Evolutionary conservation across 805 yeast species (phyloP).

Genomic region (Dipodascus albidus): DNA sequence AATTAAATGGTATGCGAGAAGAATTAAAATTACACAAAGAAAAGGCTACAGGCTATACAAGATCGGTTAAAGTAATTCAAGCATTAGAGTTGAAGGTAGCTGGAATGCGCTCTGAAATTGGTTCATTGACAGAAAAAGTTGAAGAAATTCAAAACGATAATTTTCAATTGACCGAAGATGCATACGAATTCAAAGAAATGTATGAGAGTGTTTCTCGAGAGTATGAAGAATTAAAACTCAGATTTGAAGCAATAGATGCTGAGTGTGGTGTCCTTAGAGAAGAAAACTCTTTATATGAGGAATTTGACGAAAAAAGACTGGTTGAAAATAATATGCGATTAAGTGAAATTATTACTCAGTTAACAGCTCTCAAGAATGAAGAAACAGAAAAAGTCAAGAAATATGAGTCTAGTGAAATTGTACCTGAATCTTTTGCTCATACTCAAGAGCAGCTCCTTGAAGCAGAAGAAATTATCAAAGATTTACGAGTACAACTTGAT

Average conservation of each 20-base stretch:
- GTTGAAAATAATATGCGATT: conserved; percentile 29
- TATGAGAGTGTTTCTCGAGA: conserved; percentile 26
- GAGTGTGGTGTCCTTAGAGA: conserved; percentile 24
- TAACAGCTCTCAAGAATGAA: conserved; percentile 21
- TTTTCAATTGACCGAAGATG: conserved; percentile 11
- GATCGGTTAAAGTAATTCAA: conserved; percentile 15
- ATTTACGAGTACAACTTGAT: conserved; percentile 22
- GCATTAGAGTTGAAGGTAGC: conserved; percentile 21
- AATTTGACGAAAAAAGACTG: conserved; percentile 16
- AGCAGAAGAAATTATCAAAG: conserved; percentile 13
- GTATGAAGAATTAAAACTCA: conserved; percentile 13
- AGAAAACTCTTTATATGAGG: conserved; percentile 15
- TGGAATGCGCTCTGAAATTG: conserved; percentile 22
- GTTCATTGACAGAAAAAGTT: conserved; percentile 13
- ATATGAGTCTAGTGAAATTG: conserved; percentile 3
- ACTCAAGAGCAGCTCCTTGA: conserved; percentile 9
- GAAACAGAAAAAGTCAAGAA: conserved; percentile 13
- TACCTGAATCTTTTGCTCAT: conserved; percentile 11
- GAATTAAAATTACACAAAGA: too few species aligned
- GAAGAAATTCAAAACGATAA: conserved; percentile 13
- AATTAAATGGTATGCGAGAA: conserved; percentile 14
- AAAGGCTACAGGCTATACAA: conserved; percentile 1
- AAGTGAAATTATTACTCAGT: conserved; percentile 32
- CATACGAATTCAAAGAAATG: conserved; percentile 17
- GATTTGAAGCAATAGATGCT: neutral